Evolutionary conservation across 1,284 basidiomycete species (phyloP).

Genomic region (Coniferiporia weirii): DNA sequence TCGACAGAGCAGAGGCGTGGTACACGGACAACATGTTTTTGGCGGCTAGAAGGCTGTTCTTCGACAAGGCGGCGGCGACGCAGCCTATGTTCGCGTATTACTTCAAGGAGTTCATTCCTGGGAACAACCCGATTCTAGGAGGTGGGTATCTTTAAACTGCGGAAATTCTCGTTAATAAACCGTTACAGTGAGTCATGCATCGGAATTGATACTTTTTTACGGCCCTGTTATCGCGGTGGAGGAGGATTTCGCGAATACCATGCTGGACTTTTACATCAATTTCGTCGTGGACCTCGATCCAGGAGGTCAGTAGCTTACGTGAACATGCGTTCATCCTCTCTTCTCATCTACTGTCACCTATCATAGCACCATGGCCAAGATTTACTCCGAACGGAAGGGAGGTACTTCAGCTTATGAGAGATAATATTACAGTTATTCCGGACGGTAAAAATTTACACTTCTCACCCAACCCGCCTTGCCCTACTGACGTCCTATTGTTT

Average conservation of each 20-base stretch:
- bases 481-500: not conserved
- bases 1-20: constrained; percentile 49
- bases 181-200: constrained; percentile 43
- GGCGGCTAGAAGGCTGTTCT: constrained; percentile 42
- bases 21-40: constrained; percentile 56
- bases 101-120: constrained; percentile 51
- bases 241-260: constrained; percentile 39
- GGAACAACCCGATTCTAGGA: constrained; percentile 38
- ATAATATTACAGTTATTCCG: constrained; percentile 45
- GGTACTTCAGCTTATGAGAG: constrained; percentile 43
- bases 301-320: constrained; percentile 34
- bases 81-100: constrained; percentile 51
- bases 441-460: constrained; percentile 34
- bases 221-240: constrained; percentile 43
- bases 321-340: not conserved
- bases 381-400: constrained; percentile 31
- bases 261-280: constrained; percentile 48
- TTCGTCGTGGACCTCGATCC: constrained; percentile 50
- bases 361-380: constrained; percentile 40
- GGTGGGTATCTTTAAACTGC: constrained; percentile 28
- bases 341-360: not conserved
- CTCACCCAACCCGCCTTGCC: no score
- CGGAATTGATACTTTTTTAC: constrained; percentile 45
- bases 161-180: not conserved
- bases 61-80: constrained; percentile 36